Base-by-base conservation (phyloP, 129 eudicot species). In the Erigeron canadensis region DNA sequence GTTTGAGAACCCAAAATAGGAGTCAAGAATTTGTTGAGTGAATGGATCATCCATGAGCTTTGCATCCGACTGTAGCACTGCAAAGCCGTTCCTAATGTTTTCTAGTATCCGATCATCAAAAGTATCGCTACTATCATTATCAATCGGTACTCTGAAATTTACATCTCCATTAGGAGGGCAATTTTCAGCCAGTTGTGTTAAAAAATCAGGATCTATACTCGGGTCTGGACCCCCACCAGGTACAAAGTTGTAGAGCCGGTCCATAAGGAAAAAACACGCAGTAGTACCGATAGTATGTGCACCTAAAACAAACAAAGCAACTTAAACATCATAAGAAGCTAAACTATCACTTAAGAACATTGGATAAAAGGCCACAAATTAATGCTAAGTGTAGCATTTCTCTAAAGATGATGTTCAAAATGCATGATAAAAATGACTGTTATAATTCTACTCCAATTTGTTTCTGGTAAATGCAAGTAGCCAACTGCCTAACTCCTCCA, bases 281-380 rank as follows among this genome's bases (percentile, higher is more conserved):
- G 95, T 79, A 21, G 88, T 85, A 40, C 98, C 98, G 46, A 92
- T 87, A 4, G 95, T 86, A 73, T 92, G 98, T 62, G 96, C 96
- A 53, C 87, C 98, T 86, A 70, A 41, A 71, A 21, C 17, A 45
- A 57, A 67, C 56, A 34, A 22, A 60, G 10, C 44, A 44, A 41
- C 22, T 28, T 23, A 17, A 53, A 13, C 59, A 13, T 5, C 16
- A 15, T n/a, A n/a, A n/a, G n/a, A n/a, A n/a, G n/a, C n/a, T n/a
- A n/a, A n/a, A n/a, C n/a, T n/a, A n/a, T n/a, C n/a, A n/a, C n/a
- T n/a, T n/a, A n/a, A n/a, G n/a, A n/a, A n/a, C n/a, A n/a, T n/a
- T n/a, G n/a, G n/a, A n/a, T n/a, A n/a, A n/a, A n/a, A n/a, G n/a
- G n/a, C n/a, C n/a, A n/a, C n/a, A n/a, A n/a, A n/a, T n/a, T n/a